Evolutionary conservation across 805 yeast species (phyloP).

Genomic region (Nakazawaea ambrosiae): DNA sequence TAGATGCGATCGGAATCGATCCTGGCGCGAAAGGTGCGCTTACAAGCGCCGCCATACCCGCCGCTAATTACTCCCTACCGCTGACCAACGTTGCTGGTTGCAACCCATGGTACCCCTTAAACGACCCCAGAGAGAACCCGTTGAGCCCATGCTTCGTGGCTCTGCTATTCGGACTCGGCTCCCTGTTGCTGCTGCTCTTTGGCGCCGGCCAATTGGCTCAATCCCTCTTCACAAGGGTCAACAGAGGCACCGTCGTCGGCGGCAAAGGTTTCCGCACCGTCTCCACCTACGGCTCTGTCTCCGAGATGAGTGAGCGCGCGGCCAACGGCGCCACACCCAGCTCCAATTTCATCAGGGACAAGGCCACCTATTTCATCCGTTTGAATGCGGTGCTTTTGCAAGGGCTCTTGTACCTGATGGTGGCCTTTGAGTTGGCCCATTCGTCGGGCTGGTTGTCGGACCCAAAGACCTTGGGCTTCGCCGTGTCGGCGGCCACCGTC

Average conservation of each 20-base stretch:
- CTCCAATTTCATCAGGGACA: constrained; percentile 10
- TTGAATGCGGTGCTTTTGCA: constrained; percentile 6
- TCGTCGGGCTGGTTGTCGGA: background rate
- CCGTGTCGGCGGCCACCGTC: constrained; percentile 12
- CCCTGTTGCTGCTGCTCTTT: background rate
- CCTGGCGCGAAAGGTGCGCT: too few relatives aligned
- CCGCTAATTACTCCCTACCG: background rate
- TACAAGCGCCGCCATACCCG: background rate
- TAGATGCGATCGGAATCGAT: too few relatives aligned
- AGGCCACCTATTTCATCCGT: constrained; percentile 11
- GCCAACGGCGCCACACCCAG: background rate
- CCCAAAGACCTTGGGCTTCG: constrained; percentile 11
- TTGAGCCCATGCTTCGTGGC: constrained; percentile 25
- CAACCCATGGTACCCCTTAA: constrained; percentile 19
- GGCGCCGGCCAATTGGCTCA: background rate
- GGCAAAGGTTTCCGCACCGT: constrained; percentile 4
- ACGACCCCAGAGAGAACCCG: constrained; percentile 17
- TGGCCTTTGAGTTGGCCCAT: background rate
- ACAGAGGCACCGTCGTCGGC: background rate
- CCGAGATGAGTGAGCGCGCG: background rate
- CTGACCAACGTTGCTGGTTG: constrained; percentile 5
- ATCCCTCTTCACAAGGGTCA: background rate
- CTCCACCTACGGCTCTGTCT: constrained; percentile 7
- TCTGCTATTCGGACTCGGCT: constrained; percentile 8
- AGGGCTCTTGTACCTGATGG: constrained; percentile 8